These are phyloP conservation scores for Mollisiaceae sp. DNA, from an alignment of 2,329 filamentous ascomycete species.

Conservation along the genomic window DNA sequence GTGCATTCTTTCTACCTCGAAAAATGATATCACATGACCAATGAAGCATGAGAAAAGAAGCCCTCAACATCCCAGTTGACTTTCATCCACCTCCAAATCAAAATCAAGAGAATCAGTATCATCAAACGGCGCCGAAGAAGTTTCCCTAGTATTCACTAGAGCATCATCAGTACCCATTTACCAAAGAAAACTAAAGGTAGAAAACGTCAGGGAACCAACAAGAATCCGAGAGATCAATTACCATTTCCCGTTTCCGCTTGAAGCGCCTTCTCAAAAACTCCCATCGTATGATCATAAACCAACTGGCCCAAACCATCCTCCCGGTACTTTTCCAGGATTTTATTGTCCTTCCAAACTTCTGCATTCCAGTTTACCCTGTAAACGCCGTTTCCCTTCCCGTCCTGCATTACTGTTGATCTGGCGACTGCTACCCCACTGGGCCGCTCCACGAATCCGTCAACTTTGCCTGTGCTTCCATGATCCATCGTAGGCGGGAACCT, in stretches of 20 bases:
- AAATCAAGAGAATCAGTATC: constrained; percentile 14
- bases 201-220: constrained; percentile 7
- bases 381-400: constrained; percentile 39
- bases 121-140: neutral
- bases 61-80: neutral
- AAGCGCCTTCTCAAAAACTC: constrained; percentile 27
- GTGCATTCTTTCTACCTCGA: too few species aligned
- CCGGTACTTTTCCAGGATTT: constrained; percentile 40
- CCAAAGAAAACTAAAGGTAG: neutral
- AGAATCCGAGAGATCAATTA: constrained; percentile 13
- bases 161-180: neutral
- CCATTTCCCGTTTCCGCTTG: constrained; percentile 2
- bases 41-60: too few species aligned
- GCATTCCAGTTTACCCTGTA: constrained; percentile 34
- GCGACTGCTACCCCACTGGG: constrained; percentile 25
- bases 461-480: constrained; percentile 11
- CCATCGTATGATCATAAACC: constrained; percentile 44
- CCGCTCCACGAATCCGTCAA: constrained; percentile 21
- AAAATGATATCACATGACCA: too few species aligned
- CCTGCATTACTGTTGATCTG: constrained; percentile 38
- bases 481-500: constrained; percentile 36
- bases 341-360: constrained; percentile 30
- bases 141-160: neutral
- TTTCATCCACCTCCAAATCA: constrained; percentile 3
- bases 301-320: constrained; percentile 38